Base-by-base conservation (phyloP, 2,329 filamentous ascomycete genomes). In the Stagonosporopsis vannaccii region DNA sequence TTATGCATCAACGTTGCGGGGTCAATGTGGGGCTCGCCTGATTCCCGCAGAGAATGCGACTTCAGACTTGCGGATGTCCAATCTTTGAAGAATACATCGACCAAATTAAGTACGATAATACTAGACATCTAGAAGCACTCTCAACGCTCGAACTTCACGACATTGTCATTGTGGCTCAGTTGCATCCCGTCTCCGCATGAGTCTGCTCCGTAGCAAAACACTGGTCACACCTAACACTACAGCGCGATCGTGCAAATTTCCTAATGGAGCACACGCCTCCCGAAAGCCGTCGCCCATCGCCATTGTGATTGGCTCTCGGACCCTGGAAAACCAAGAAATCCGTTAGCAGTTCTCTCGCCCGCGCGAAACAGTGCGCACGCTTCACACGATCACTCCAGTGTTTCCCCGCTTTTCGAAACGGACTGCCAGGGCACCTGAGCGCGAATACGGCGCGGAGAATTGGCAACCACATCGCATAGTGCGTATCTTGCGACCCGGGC, bases 191-290 rank as follows among this genome's bases (percentile, higher is more conserved):
- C 12, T 22, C 17, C 35, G 26, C 44, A 43, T 30, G 39, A 48
- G 25, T 23, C 35, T 15, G 23, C 9, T 23, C n/a, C 44, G 17
- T n/a, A 37, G 1, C 39, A 25, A 36, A 41, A 15, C 26, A 12
- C 23, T 15, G 23, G 22, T 17, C 23, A 20, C 25, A 9, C 40
- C 12, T 11, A 49, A 26, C 33, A 26, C 30, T 20, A n/a, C 35
- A 40, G 11, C 20, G 32, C 35, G 22, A 42, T 56, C 53, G 53
- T 56, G 25, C 47, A 51, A 56, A 51, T 56, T 56, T n/a, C 53
- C 53, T 11, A 56, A 56, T 39, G 30, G 47, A 51, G 53, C 20
- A 13, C 12, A 15, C 23, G 8, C 11, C 13, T 22, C 13, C 17
- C 47, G 33, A 35, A 45, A 22, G 15, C 53, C 53, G 42, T 32